A percentile compares a stretch with the other conserved stretches of the same genome.
phyloP scores from a whole-genome alignment of 495 filamentous ascomycete genomes.

The Rhypophila decipiens region DNA sequence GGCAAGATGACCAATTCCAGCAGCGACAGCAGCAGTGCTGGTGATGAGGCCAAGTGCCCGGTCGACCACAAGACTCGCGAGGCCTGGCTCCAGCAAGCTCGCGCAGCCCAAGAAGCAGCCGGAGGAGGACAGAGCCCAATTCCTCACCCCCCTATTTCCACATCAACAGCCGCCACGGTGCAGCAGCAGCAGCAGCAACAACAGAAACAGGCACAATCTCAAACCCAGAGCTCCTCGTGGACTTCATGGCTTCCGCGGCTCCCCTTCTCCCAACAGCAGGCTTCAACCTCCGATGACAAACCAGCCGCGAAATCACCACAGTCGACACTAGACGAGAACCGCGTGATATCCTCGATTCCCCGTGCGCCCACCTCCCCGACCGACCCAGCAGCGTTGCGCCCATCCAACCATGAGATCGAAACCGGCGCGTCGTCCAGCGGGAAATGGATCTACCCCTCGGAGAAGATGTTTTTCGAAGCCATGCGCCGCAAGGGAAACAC shows the following conservation, averaged over 20 bases:
- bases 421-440: slow-evolving; percentile 64
- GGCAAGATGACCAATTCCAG: background rate
- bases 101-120: slow-evolving; percentile 10
- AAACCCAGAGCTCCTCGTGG: slow-evolving; percentile 18
- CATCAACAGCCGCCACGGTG: slow-evolving; percentile 4
- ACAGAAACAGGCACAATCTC: slow-evolving; percentile 2
- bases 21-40: slow-evolving; percentile 8
- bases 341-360: slow-evolving; percentile 24
- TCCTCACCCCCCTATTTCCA: slow-evolving; percentile 11
- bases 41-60: slow-evolving; percentile 55
- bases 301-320: slow-evolving; percentile 14
- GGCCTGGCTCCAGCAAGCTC: slow-evolving; percentile 61
- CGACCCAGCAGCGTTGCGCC: slow-evolving; percentile 44
- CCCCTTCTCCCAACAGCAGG: slow-evolving; percentile 11
- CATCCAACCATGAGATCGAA: slow-evolving; percentile 65
- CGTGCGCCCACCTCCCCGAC: slow-evolving; percentile 79
- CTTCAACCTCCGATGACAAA: slow-evolving; percentile 15
- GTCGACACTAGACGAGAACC: slow-evolving; percentile 26
- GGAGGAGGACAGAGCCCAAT: background rate
- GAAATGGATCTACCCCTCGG: slow-evolving; percentile 96
- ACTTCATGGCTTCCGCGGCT: slow-evolving; percentile 16
- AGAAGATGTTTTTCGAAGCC: slow-evolving; percentile 92
- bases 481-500: slow-evolving; percentile 75
- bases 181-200: slow-evolving; percentile 4
- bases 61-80: slow-evolving; percentile 83